phyloP scores from a whole-genome alignment of 495 filamentous ascomycete species.

The Penicillium flavigenum region DNA sequence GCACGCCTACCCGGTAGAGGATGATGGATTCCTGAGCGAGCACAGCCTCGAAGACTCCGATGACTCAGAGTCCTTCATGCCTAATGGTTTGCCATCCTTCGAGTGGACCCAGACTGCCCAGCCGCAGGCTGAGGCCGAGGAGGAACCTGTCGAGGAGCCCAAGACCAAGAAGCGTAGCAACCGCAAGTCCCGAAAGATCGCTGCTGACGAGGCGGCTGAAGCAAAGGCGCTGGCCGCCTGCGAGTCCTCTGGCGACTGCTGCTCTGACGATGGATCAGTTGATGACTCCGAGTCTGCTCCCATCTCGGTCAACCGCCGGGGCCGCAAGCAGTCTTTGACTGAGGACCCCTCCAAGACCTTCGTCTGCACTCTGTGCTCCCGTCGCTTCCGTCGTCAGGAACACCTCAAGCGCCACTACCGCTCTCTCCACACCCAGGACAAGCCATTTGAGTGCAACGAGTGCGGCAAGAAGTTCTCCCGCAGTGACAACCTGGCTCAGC shows the following conservation, averaged over 20 bases:
- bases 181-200: slow-evolving; percentile 53
- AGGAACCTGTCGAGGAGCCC: slow-evolving; percentile 41
- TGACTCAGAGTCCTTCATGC: slow-evolving; percentile 59
- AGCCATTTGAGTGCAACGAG: slow-evolving; percentile 95
- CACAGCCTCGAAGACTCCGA: slow-evolving; percentile 75
- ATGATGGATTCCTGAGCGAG: slow-evolving; percentile 74
- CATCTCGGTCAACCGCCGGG: slow-evolving; percentile 81
- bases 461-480: slow-evolving; percentile 99
- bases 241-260: slow-evolving; percentile 16
- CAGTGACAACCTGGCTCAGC: slow-evolving; percentile 94
- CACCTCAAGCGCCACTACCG: slow-evolving; percentile 99
- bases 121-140: slow-evolving; percentile 25
- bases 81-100: slow-evolving; percentile 47
- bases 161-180: slow-evolving; percentile 61
- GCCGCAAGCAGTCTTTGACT: slow-evolving; percentile 96
- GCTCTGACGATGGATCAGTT: slow-evolving; percentile 18
- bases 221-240: slow-evolving; percentile 16
- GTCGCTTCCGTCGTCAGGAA: slow-evolving; percentile 97
- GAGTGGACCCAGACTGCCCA: slow-evolving; percentile 35
- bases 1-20: slow-evolving; percentile 63
- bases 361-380: slow-evolving; percentile 90
- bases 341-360: slow-evolving; percentile 99
- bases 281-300: slow-evolving; percentile 46
- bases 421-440: slow-evolving; percentile 96
- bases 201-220: slow-evolving; percentile 28